Percentiles rank a stretch among this genome's conserved stretches.
Evolutionary conservation across 2,329 filamentous ascomycete genomes (phyloP).

Genomic region (Orbilia brochopaga): DNA sequence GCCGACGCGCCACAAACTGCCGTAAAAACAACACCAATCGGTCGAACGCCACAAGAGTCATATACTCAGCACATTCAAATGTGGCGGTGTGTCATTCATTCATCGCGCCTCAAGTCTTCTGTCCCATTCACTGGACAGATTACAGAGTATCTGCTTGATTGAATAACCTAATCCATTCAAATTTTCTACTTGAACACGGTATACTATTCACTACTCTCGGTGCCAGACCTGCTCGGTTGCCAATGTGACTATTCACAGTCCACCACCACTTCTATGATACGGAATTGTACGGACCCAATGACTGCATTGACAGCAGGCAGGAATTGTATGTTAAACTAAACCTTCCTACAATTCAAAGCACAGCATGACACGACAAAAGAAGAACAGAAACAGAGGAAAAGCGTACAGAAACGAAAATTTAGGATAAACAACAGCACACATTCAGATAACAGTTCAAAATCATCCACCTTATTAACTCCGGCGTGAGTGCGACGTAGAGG

Average conservation of each 20-base stretch:
- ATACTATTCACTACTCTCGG: no score
- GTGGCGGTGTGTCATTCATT: constrained; percentile 14
- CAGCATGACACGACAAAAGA: background rate
- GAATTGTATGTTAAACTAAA: background rate
- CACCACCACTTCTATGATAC: no score
- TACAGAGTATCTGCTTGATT: no score
- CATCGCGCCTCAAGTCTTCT: background rate
- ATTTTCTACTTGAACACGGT: no score
- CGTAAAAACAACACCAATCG: constrained; percentile 21
- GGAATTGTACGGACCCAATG: no score
- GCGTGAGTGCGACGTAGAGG: constrained; percentile 48
- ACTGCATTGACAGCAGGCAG: no score
- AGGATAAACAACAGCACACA: constrained; percentile 14
- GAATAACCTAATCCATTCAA: no score
- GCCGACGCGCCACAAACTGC: constrained; percentile 15
- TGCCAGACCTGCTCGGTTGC: no score
- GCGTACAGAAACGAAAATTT: background rate
- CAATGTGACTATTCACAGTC: no score
- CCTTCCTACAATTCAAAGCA: background rate
- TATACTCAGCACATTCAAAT: background rate
- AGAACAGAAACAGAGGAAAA: background rate
- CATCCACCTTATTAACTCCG: constrained; percentile 50
- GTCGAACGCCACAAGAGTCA: constrained; percentile 17
- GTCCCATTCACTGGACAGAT: background rate
- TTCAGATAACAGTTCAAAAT: constrained; percentile 26